Base-by-base conservation (phyloP, 192 early-diverging fungal species). In the Mortierella hygrophila region DNA sequence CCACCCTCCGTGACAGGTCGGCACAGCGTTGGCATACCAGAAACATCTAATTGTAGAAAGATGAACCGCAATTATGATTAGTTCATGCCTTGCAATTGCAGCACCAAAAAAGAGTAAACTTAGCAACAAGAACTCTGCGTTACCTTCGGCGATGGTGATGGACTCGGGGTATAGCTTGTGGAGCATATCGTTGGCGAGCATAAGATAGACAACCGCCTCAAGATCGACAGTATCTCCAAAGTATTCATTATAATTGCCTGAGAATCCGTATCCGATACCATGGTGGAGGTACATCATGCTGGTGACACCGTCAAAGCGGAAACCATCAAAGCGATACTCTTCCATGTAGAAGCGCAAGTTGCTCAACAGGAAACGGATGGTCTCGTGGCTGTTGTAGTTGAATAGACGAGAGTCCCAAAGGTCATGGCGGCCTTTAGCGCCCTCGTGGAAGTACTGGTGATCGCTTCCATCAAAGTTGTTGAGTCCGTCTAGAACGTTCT, bases 281-380 rank as follows among this genome's bases (percentile, higher is more conserved):
- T 99, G 98, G 88, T 99, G 98, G 38, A 88, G 88, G 87, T 99
- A 99, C 75, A 99, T 93, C 96, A 99, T 99, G 69, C 94, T 95
- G 3, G 98, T 99, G 29, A 99, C 97, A 65, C 97, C 98, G 89
- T 99, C 98, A 78, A 99, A 99, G 52, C 98, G 94, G 95, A 99
- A 99, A 23, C 98, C 98, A 88, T 99, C 98, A 82, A 99, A 97
- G 23, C 90, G 85, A 84, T 93, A 99, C 82, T 95, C 94, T 49
- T 95, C 93, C 85, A 99, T 90, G 95, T 96, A 99, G 90, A 97
- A 99, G 47, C 97, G 92, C 78, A 99, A 87, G 86, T 99, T 99
- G 75, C 96, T 98, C 77, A 99, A 90, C 71, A 99, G 88, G 92
- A 99, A 99, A 6, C 98, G 95, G 81, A 97, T 88, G 4, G 96